Conservation (phyloP, 495 filamentous ascomycete species). For the Neurospora cerealis region DNA sequence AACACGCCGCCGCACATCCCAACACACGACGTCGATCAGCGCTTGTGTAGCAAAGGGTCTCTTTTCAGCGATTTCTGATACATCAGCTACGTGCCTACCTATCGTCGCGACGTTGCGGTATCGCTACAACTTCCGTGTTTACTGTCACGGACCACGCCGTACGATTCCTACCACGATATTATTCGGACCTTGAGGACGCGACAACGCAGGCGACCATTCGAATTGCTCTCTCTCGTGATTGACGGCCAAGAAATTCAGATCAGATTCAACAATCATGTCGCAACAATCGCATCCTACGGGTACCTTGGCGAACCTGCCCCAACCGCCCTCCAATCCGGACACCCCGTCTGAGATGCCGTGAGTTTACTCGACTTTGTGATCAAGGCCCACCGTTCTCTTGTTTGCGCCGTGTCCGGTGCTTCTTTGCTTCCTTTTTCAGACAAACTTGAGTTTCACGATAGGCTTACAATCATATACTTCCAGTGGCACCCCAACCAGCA, state of each 20-base stretch:
- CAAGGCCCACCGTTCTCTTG: background rate
- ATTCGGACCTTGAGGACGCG: background rate
- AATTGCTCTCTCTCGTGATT: background rate
- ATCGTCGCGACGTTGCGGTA: background rate
- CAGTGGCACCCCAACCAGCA: constrained; percentile 86
- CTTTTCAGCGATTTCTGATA: background rate
- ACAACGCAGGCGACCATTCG: background rate
- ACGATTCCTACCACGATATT: background rate
- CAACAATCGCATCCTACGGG: constrained; percentile 49
- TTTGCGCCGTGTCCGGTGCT: background rate
- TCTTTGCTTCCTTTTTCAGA: background rate
- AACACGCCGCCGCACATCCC: background rate
- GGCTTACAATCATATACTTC: constrained; percentile 5
- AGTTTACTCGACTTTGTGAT: constrained; percentile 24
- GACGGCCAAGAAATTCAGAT: background rate
- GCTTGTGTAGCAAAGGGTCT: background rate
- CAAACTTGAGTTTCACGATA: constrained; percentile 1
- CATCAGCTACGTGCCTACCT: background rate
- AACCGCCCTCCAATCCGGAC: constrained; percentile 70
- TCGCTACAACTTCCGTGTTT: background rate
- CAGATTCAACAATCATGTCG: constrained; percentile 20
- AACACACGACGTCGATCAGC: background rate
- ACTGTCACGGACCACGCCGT: background rate
- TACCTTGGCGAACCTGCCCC: constrained; percentile 62
- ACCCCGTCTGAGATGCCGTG: constrained; percentile 92